Evolutionary conservation across 176 grass and related monocot species (phyloP), one percentile per base, ranked within the genome.

Genomic region (Luzula sylvatica): DNA sequence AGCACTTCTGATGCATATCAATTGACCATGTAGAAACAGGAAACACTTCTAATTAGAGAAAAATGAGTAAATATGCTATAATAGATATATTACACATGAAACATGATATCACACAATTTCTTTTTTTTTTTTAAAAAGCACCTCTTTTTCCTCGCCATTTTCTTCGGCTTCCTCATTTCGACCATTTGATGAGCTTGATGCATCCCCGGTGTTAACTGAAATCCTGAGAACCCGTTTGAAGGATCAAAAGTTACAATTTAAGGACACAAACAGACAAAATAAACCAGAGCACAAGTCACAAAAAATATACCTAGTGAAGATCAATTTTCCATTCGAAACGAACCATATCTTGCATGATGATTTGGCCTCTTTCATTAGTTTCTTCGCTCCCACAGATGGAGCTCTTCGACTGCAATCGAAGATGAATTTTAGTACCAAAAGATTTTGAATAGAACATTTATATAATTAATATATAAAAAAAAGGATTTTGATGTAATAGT

Each of bases 271-370:
- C 14, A 46, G 11, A 17, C 15, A 1, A 30, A 48, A 46, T 63
- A 23, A 13, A 11, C 42, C 19, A 63, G 7, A 62, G 45, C 25
- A 15, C 32, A 1, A 28, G 5, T 61, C 3, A 18, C 8, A 17
- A 14, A 62, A 46, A 74, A 53, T 18, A n/a, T 46, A 65, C 71
- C 71, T 74, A 18, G 41, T 40, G 41, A 53, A 66, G 21, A 66
- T 67, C 50, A 57, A 15, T 20, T 66, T 66, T 15, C 71, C 71
- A 65, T 65, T 50, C 42, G 43, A 56, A 7, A 74, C 27, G 66
- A 74, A 74, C 50, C 50, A 66, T 12, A 74, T 52, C 40, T 66
- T 74, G 71, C 71, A 74, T 58, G 71, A 74, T 50, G 71, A 60
- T 57, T 74, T 56, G 38, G 26, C 59, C 28, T 58, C 58, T 32